Conservation (phyloP, 768 basidiomycete genomes). For the Pleurotus eryngii region DNA sequence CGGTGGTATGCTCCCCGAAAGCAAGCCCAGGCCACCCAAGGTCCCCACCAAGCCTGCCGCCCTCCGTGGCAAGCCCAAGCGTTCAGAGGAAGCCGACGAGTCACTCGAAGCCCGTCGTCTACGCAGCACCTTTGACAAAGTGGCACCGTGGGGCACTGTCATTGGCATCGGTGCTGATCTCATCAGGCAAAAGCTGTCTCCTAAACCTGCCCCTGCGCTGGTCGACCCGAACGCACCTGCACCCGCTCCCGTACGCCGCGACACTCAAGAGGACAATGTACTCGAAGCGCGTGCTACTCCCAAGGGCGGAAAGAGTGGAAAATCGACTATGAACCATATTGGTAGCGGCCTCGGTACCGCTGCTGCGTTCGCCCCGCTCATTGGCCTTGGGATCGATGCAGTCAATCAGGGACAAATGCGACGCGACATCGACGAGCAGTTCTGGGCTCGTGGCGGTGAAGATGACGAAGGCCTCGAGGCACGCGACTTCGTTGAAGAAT, state of each 20-base stretch:
- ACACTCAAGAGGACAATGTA: background rate
- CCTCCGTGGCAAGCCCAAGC: conserved; percentile 1
- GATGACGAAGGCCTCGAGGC: background rate
- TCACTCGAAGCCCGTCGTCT: background rate
- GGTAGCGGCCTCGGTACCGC: background rate
- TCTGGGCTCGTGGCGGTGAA: background rate
- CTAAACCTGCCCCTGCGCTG: background rate
- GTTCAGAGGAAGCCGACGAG: background rate
- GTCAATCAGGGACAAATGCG: background rate
- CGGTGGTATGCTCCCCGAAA: conserved; percentile 1
- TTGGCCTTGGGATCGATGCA: background rate
- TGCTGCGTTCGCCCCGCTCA: background rate
- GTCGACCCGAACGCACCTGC: background rate
- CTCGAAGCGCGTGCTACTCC: background rate
- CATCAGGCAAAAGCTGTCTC: conserved; percentile 2
- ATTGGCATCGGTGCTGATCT: conserved; percentile 6
- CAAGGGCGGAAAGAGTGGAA: background rate
- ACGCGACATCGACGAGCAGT: background rate
- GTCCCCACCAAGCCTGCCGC: background rate
- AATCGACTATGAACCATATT: background rate
- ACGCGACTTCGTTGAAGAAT: background rate
- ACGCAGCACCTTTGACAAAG: background rate
- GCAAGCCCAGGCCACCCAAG: background rate
- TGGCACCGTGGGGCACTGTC: conserved; percentile 3
- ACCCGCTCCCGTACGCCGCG: background rate